A percentile compares a stretch with the other conserved stretches of the same genome.
Evolutionary conservation across 1,284 basidiomycete species (phyloP).

Genomic region (Cryptococcus sp.): DNA sequence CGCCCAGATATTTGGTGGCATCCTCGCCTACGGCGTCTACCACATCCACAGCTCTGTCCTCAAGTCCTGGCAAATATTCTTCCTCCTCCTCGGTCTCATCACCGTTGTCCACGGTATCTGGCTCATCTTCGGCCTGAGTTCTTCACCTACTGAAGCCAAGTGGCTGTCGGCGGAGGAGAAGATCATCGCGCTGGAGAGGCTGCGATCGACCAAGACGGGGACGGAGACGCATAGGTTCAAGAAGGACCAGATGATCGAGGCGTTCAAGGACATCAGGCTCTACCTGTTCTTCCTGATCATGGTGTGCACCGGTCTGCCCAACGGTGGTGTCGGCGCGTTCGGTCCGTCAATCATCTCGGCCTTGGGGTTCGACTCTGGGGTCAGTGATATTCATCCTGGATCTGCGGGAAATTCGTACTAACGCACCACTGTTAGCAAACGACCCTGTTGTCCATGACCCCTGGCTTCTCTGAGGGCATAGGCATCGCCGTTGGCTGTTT

Average conservation of each 20-base stretch:
- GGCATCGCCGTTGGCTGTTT: too few species aligned
- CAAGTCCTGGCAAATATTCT: too few species aligned
- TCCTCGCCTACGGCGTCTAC: too few species aligned
- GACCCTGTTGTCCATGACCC: too few species aligned
- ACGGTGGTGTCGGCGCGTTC: slow-evolving; percentile 22
- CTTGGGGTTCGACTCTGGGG: background rate
- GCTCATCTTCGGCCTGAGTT: background rate
- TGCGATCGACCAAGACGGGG: slow-evolving; percentile 5
- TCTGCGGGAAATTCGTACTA: background rate
- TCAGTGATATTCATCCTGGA: background rate
- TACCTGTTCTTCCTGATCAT: slow-evolving; percentile 17
- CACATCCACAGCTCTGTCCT: too few species aligned
- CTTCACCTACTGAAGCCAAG: slow-evolving; percentile 20
- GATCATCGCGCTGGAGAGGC: slow-evolving; percentile 18
- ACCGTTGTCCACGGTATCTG: too few species aligned
- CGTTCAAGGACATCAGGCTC: slow-evolving; percentile 14
- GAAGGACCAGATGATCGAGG: slow-evolving; percentile 6
- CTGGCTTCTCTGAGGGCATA: too few species aligned
- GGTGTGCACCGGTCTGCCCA: slow-evolving; percentile 13
- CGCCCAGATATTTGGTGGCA: too few species aligned
- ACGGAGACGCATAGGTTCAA: slow-evolving; percentile 14
- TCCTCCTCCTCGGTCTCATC: too few species aligned
- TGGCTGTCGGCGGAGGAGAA: slow-evolving; percentile 26
- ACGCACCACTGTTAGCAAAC: background rate
- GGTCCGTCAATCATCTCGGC: slow-evolving; percentile 36